Base-by-base conservation (phyloP, 2,329 filamentous ascomycete species). In the Sclerotinia spermophila region DNA sequence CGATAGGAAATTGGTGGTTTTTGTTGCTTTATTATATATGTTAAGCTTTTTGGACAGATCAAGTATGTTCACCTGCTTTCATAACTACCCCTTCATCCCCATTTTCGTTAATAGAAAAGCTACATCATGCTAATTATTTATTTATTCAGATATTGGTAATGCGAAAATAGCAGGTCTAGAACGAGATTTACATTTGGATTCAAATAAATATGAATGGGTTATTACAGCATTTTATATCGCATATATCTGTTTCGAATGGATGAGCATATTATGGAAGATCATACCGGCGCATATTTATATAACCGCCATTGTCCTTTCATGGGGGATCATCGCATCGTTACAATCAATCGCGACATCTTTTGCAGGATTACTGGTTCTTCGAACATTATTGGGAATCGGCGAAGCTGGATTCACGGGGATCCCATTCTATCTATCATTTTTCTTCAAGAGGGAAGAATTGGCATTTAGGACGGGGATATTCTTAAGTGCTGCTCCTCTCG, bases 381-480 rank as follows among this genome's bases (percentile, higher is more conserved):
- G 89, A 6, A 82, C 83, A 15, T 75, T 90, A 24, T 81, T 91
- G 0, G 89, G 89, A 15, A 84, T 90, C 13, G 87, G 86, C 51
- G 89, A 91, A 81, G 89, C 89, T 3, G 89, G 87, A 2, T 91
- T 91, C 73, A 85, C 86, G 0, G 87, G 88, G 4, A 84, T 90
- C 51, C 88, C 88, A 0, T 87, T 88, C 71, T 90, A 89, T 74
- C 80, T 90, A 44, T 88, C 86, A 24, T 89, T 89, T 80, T 90
- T 90, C 79, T 90, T 86, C 79, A 86, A 84, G 76, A 80, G 86
- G 48, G 82, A 87, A 59, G 95, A 98, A 80, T 83, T 97, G 45
- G 95, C 94, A 0, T 90, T 96, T 72, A 85, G 94, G 51, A 96
- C 92, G 0, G 94, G 93, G 33, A 85, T 97, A 2, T 96, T 97